Evolutionary conservation across 1,139 yeast species (phyloP), one percentile per base, ranked within the genome.

Genomic region (Diutina catenulata): DNA sequence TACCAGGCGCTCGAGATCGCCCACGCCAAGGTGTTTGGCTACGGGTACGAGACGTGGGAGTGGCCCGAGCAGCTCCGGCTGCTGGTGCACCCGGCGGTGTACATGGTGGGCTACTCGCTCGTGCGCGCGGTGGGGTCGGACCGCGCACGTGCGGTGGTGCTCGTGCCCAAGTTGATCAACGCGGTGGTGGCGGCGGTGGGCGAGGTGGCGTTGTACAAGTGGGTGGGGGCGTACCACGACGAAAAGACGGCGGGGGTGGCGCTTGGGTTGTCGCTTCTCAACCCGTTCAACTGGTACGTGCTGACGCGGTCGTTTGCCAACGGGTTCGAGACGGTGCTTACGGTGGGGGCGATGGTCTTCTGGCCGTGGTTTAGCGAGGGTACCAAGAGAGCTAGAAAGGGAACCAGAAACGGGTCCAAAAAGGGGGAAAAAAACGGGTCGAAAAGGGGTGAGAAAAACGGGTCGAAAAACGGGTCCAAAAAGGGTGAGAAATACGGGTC

Each of bases 1-100:
- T 93, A 80, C 75, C 98, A 93, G 57, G 68, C 91, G 0, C 60
- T 93, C 35, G 98, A 93, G 51, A 95, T 96, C 0, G 98, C 98
- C 0, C 95, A 88, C 55, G 44, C 52, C 9, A 60, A 68, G 21
- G 80, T 79, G 0, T 87, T 69, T 54, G 91, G 93, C 1, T 80
- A 78, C 44, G 98, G 98, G 0, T 76, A 77, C 49, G 53, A 77
- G 36, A 87, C 98, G 0, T 93, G 99, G 98, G 99, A 93, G 57
- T 93, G 98, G 98, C 52, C 62, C 26, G 64, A 69, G 38, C 79
- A 76, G 2, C 59, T 93, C 8, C 60, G 99, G 43, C 80, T 94
- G 13, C 77, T 84, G 31, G 58, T 82, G 0, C 93, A 87, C 49
- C 97, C 98, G 0, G 57, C 79, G 38, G 43, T 88, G 1, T 87